phyloP scores from a whole-genome alignment of 2,329 filamentous ascomycete species.

The Tricladium varicosporioides region DNA sequence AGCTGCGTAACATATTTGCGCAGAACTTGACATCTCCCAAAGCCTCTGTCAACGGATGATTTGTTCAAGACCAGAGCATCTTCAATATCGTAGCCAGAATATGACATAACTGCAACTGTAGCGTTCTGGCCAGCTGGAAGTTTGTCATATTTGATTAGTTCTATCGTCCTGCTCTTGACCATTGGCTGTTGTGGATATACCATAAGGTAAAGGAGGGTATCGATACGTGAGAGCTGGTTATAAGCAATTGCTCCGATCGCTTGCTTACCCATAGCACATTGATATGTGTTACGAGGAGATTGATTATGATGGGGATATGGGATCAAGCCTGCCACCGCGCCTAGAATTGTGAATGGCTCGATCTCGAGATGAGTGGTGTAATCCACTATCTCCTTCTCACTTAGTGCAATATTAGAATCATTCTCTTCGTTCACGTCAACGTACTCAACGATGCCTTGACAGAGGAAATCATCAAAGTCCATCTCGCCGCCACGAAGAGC shows the following conservation, averaged over 20 bases:
- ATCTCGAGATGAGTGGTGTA: slow-evolving; percentile 94
- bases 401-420: slow-evolving; percentile 87
- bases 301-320: slow-evolving; percentile 99
- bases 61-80: slow-evolving; percentile 97
- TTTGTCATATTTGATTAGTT: slow-evolving; percentile 95
- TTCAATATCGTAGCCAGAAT: slow-evolving; percentile 98
- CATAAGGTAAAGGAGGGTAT: slow-evolving; percentile 92
- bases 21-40: slow-evolving; percentile 97
- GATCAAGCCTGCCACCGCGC: slow-evolving; percentile 92
- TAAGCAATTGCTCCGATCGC: slow-evolving; percentile 97
- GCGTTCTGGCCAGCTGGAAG: slow-evolving; percentile 96
- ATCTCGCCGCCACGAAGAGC: slow-evolving; percentile 79
- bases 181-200: slow-evolving; percentile 97
- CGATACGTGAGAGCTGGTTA: slow-evolving; percentile 96
- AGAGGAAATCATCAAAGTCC: slow-evolving; percentile 92
- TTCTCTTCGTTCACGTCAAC: slow-evolving; percentile 98
- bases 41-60: slow-evolving; percentile 89
- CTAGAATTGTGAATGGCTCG: slow-evolving; percentile 94
- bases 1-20: slow-evolving; percentile 86
- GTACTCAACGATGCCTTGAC: slow-evolving; percentile 88
- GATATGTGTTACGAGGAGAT: slow-evolving; percentile 96
- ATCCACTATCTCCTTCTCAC: slow-evolving; percentile 78
- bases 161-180: slow-evolving; percentile 95
- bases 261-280: slow-evolving; percentile 99
- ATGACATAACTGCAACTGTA: slow-evolving; percentile 98